phyloP scores from a whole-genome alignment of 2,329 filamentous ascomycete species.

The Massarina eburnea region DNA sequence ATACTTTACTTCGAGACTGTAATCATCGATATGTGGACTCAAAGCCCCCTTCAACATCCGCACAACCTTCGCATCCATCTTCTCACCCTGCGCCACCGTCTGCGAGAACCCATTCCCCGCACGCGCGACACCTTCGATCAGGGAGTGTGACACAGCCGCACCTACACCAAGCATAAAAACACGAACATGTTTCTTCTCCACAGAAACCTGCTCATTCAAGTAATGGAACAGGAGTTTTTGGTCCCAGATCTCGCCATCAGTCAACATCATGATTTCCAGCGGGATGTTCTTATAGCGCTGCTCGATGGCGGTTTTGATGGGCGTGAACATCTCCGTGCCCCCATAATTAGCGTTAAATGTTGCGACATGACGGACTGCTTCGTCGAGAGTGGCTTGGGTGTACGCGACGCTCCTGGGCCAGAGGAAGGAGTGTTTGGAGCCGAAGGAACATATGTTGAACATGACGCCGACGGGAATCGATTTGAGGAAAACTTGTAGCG shows the following conservation, averaged over 20 bases:
- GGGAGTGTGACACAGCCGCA: conserved; percentile 54
- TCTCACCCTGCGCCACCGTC: conserved; percentile 62
- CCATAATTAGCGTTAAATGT: conserved; percentile 52
- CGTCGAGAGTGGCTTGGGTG: conserved; percentile 47
- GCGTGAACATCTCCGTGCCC: conserved; percentile 56
- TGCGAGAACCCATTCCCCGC: conserved; percentile 63
- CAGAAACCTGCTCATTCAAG: conserved; percentile 47
- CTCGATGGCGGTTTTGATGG: conserved; percentile 51
- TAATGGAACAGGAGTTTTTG: conserved; percentile 53
- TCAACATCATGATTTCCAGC: conserved; percentile 58
- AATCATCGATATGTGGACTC: conserved; percentile 66
- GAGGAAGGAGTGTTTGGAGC: conserved; percentile 49
- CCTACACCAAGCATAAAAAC: conserved; percentile 63
- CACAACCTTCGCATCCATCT: conserved; percentile 68
- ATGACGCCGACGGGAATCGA: conserved; percentile 64
- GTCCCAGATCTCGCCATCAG: conserved; percentile 58
- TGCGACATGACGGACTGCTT: conserved; percentile 48
- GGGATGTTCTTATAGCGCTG: conserved; percentile 50
- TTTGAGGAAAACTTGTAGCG: conserved; percentile 65
- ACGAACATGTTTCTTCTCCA: conserved; percentile 49
- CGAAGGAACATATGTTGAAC: conserved; percentile 74
- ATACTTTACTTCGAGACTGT: conserved; percentile 65
- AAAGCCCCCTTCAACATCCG: conserved; percentile 74
- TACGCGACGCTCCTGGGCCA: conserved; percentile 53
- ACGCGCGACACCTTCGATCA: conserved; percentile 61